Evolutionary conservation across 768 basidiomycete genomes (phyloP).

Genomic region (Coprinopsis marcescibilis): DNA sequence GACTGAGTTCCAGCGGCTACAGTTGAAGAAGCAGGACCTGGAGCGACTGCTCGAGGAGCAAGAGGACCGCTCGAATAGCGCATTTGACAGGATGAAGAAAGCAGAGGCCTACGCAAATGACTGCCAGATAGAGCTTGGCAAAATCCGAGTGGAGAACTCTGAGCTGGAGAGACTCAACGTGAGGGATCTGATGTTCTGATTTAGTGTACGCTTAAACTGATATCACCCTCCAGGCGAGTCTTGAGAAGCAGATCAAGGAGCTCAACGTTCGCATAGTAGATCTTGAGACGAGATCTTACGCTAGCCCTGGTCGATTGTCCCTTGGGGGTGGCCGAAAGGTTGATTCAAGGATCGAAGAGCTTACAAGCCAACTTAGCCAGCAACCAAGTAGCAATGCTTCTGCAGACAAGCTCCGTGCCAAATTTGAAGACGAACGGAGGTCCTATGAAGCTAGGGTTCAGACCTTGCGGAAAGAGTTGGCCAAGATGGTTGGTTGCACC

Average conservation of each 20-base stretch:
- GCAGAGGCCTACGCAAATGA: constrained; percentile 73
- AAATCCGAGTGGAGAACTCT: constrained; percentile 75
- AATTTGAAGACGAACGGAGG: constrained; percentile 63
- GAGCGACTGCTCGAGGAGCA: constrained; percentile 75
- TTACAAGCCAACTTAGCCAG: constrained; percentile 51
- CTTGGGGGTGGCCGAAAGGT: constrained; percentile 42
- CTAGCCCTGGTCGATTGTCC: constrained; percentile 25
- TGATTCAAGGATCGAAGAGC: constrained; percentile 70
- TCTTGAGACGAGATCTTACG: constrained; percentile 72
- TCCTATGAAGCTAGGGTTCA: constrained; percentile 53
- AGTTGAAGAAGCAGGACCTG: constrained; percentile 77
- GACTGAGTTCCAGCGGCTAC: constrained; percentile 66
- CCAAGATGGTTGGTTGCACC: constrained; percentile 43
- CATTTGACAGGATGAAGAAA: constrained; percentile 75
- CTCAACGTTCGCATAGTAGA: constrained; percentile 79
- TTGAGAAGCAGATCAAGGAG: constrained; percentile 85
- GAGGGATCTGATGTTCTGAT: constrained; percentile 12
- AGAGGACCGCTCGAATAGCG: constrained; percentile 63
- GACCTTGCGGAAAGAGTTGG: constrained; percentile 52
- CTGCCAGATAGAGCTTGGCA: constrained; percentile 70
- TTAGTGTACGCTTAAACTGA: constrained; percentile 1
- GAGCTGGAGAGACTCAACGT: constrained; percentile 77
- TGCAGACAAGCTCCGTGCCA: constrained; percentile 56
- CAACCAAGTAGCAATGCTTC: constrained; percentile 39
- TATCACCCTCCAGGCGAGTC: constrained; percentile 49